Conservation (phyloP, 331 rosid genomes). For the Spiraea crenata region DNA sequence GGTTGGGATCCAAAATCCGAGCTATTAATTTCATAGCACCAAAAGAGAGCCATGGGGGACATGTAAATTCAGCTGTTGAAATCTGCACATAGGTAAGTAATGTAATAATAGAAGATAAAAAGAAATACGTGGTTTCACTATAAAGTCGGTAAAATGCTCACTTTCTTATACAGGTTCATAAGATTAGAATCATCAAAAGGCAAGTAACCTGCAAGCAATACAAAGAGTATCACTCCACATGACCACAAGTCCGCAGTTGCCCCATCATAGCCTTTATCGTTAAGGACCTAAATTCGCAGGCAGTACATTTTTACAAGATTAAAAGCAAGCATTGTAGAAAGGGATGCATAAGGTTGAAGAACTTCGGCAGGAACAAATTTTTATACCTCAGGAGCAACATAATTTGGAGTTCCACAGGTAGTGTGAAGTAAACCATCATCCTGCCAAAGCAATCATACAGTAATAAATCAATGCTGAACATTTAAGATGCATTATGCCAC, state of each 20-base stretch:
- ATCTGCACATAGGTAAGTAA: slow-evolving; percentile 59
- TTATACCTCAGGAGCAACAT: slow-evolving; percentile 97
- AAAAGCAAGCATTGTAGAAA: slow-evolving; percentile 11
- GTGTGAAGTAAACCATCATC: slow-evolving; percentile 98
- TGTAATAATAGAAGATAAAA: slow-evolving; percentile 26
- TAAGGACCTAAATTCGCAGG: slow-evolving; percentile 65
- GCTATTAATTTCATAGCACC: slow-evolving; percentile 87
- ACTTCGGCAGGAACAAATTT: slow-evolving; percentile 24
- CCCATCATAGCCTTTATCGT: slow-evolving; percentile 93
- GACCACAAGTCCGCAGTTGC: slow-evolving; percentile 98
- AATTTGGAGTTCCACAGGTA: slow-evolving; percentile 97
- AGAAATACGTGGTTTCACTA: slow-evolving; percentile 8
- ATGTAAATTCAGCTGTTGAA: slow-evolving; percentile 84
- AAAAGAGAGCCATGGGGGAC: slow-evolving; percentile 94
- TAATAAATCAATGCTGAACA: slow-evolving; percentile 7
- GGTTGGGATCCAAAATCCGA: slow-evolving; percentile 90
- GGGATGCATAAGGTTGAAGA: not conserved
- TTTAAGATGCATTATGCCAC: not conserved
- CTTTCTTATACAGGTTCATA: slow-evolving; percentile 83
- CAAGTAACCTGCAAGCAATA: slow-evolving; percentile 97
- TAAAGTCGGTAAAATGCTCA: slow-evolving; percentile 38
- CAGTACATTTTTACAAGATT: slow-evolving; percentile 20
- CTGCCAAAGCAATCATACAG: slow-evolving; percentile 41
- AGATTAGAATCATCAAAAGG: slow-evolving; percentile 96
- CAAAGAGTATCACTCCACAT: slow-evolving; percentile 98